phyloP scores from a whole-genome alignment of 768 basidiomycete species.

The Amanita subjunquillea region DNA sequence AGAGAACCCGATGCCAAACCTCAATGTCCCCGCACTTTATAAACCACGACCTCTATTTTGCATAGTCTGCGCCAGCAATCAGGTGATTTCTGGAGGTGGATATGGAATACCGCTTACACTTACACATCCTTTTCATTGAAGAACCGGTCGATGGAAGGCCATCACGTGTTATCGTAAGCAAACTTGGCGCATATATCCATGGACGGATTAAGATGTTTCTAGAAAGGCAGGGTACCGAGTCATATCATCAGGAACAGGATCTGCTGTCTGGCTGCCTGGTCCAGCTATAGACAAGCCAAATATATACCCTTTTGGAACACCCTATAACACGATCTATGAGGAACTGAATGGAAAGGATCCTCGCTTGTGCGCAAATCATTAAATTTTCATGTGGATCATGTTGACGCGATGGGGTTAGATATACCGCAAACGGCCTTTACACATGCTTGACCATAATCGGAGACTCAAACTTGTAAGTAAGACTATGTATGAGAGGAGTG shows the following conservation, averaged over 20 bases:
- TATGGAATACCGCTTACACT: neutral
- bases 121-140: conserved; percentile 19
- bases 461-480: too few species aligned
- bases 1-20: neutral
- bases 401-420: too few species aligned
- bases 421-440: too few species aligned
- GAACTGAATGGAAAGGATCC: too few species aligned
- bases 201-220: conserved; percentile 8
- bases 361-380: too few species aligned
- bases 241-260: conserved; percentile 86
- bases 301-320: too few species aligned
- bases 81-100: conserved; percentile 37
- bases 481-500: too few species aligned
- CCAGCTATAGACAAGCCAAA: too few species aligned
- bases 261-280: too few species aligned
- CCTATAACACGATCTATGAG: too few species aligned
- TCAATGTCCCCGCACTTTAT: conserved; percentile 20
- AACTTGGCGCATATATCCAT: neutral
- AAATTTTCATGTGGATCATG: too few species aligned
- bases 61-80: conserved; percentile 98
- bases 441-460: too few species aligned
- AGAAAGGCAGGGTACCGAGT: conserved; percentile 91
- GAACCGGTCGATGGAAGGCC: conserved; percentile 99
- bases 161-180: conserved; percentile 78
- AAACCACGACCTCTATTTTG: conserved; percentile 83